Base-by-base conservation (phyloP, 495 filamentous ascomycete genomes). In the Rhypophila decipiens region DNA sequence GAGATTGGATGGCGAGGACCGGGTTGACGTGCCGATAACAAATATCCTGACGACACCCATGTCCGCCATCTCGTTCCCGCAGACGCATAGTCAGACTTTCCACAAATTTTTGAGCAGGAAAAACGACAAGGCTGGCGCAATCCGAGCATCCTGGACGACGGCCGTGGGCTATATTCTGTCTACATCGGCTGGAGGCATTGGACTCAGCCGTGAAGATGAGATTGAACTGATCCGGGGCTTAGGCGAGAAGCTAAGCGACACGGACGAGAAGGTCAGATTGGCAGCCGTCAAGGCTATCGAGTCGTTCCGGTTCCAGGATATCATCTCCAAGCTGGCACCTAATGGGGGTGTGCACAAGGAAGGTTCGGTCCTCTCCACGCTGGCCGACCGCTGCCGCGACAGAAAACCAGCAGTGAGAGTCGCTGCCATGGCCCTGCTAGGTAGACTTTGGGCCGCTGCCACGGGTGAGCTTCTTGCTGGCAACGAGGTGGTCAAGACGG, bases 351-450 rank as follows among this genome's bases (percentile, higher is more conserved):
- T 90, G 20, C 74, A 70, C 29, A 81, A 84, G 24, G 64, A 80
- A 22, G 79, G 84, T 41, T 87, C 87, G 0, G 68, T 95, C 5
- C 69, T 99, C 8, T 78, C 72, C 41, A 87, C 83, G 44, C 77
- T 99, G 13, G 87, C 87, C 21, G 91, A 96, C 51, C 81, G 93
- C 49, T 86, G 86, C 36, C 87, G 90, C 60, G 94, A 99, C 67
- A 82, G 80, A 39, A 93, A 86, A 59, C 83, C 82, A 13, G 74
- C 77, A 27, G 84, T 99, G 11, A 83, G 91, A 42, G 79, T 83
- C 42, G 90, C 88, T 51, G 90, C 86, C 23, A 95, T 95, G 82
- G 83, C 78, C 29, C 75, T 89, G 23, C 67, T 97, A 11, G 85
- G 80, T 17, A 82, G 84, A 39, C 84, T 96, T 35, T 99, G 93